phyloP scores from a whole-genome alignment of 108 stramenopile genomes.

The Phaeodactylum tricornutum region DNA sequence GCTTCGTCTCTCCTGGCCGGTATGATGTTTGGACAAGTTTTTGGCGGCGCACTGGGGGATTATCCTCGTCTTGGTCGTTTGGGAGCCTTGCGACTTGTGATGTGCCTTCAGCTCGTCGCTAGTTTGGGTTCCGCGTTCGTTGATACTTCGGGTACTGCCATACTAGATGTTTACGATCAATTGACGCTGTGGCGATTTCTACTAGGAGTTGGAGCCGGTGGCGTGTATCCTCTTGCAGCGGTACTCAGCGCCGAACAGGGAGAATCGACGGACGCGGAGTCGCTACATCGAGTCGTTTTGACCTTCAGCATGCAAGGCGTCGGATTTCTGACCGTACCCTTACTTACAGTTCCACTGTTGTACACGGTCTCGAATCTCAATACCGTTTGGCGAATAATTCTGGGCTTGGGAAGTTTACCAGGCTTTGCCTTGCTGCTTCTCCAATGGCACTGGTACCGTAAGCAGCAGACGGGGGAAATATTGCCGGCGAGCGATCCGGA shows the following conservation, averaged over 20 bases:
- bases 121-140: conserved; percentile 45
- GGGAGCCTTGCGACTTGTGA: conserved; percentile 57
- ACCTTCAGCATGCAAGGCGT: conserved; percentile 78
- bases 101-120: conserved; percentile 65
- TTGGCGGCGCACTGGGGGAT: conserved; percentile 80
- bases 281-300: conserved; percentile 46
- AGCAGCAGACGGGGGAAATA: neutral
- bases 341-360: conserved; percentile 38
- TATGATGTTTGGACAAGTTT: conserved; percentile 80
- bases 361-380: conserved; percentile 26
- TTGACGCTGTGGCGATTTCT: conserved; percentile 63
- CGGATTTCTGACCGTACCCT: conserved; percentile 55
- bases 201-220: conserved; percentile 75
- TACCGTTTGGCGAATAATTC: conserved; percentile 60
- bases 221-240: conserved; percentile 84
- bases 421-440: conserved; percentile 37
- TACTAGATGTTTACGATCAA: conserved; percentile 18
- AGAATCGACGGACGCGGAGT: neutral
- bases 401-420: conserved; percentile 68
- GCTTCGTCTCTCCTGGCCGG: conserved; percentile 72
- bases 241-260: conserved; percentile 63
- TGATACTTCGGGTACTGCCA: neutral
- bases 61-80: conserved; percentile 46
- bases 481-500: neutral
- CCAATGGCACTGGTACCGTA: conserved; percentile 13